Base-by-base conservation (phyloP, 192 early-diverging fungal species). In the Umbelopsis isabellina region DNA sequence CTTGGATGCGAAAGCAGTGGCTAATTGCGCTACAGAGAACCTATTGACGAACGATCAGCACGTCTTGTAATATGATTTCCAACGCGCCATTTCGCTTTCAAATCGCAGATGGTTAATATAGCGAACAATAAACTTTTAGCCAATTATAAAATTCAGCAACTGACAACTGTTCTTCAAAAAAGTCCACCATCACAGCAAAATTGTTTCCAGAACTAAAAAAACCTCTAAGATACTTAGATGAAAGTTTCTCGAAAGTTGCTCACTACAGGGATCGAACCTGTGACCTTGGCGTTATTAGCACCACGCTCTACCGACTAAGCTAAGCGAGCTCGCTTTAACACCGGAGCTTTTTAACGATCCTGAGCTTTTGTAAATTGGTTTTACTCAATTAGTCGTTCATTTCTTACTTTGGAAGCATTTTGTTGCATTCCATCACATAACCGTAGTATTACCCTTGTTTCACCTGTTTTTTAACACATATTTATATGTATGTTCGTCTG, bases 221-320 rank as follows among this genome's bases (percentile, higher is more conserved):
- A n/a, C n/a, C n/a, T n/a, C n/a, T n/a, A n/a, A n/a, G n/a, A n/a
- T n/a, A n/a, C n/a, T n/a, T n/a, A n/a, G n/a, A n/a, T n/a, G n/a
- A n/a, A n/a, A n/a, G n/a, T n/a, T n/a, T n/a, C 6, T 69, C 45
- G 61, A 61, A 49, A 61, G 30, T 25, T 68, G 53, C 67, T 68
- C 67, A 68, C 73, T 68, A 69, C 50, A 55, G 46, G 66, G 73
- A 68, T 68, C 46, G 66, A 68, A 69, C 73, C 51, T 69, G 52
- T 68, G 73, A 79, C 85, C 85, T 86, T 86, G 68, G 85, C 85
- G 85, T 86, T 86, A 86, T 86, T 86, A 86, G 85, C 85, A 86
- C 85, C 65, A 86, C 85, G 85, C 85, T 86, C 85, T 86, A 86
- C 85, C 85, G 79, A 86, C 85, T 86, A 84, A 86, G 85, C 85